Base-by-base conservation (phyloP, 345 rosid species). In the Isatis tinctoria region DNA sequence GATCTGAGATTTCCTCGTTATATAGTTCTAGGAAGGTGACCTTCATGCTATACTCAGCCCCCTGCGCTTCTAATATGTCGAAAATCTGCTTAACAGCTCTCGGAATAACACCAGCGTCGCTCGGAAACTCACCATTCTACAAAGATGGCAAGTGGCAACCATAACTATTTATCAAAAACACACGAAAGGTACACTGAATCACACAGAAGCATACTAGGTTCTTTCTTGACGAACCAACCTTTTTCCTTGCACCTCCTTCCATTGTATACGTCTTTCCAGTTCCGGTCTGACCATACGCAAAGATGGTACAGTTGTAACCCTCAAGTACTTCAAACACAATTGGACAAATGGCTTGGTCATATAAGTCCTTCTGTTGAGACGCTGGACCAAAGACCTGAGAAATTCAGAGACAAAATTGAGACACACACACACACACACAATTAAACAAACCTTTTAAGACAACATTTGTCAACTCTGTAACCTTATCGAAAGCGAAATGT, bases 281-380 rank as follows among this genome's bases (percentile, higher is more conserved):
- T 73, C 98, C 99, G 3, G 97, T 95, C 78, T 95, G 99, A 58
- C 99, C 99, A 74, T 95, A 95, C 3, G 99, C 99, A 86, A 95
- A 95, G 78, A 95, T 95, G 37, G 99, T 95, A 83, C 98, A 95
- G 79, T 95, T 95, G 67, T 95, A 95, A 60, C 99, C 99, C 78
- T 95, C 98, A 37, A 95, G 96, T 57, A 95, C 99, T 92, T 95
- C 97, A 78, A 81, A 85, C 17, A 95, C 99, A 71, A 90, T 87
- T 18, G 99, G 97, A 66, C 86, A 87, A n/a, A 95, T 96, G 9
- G 97, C 85, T 76, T 80, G 74, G 77, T 89, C 91, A 80, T 84
- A 95, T 74, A 95, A 85, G 72, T 92, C 94, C 78, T 87, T 86
- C 73, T 95, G 99, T 75, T 83, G 87, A 72, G 99, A 90, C 13